Conservation (phyloP, 441 rosid species). For the Breynia disticha region DNA sequence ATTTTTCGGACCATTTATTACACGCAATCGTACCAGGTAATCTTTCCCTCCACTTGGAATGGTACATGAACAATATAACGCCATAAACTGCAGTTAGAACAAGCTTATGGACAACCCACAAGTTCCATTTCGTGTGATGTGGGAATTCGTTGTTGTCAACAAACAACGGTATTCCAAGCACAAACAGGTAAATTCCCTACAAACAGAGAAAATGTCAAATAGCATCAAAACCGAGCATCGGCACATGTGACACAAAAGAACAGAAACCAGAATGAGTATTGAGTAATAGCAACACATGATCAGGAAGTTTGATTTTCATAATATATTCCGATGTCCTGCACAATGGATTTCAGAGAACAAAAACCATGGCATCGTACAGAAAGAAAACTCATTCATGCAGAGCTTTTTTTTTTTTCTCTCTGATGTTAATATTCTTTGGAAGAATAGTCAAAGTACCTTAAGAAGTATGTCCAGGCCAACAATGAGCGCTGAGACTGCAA, state of each 20-base stretch:
- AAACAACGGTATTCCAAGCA: conserved; percentile 72
- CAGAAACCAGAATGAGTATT: not conserved
- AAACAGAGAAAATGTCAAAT: not conserved
- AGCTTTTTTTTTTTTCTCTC: too few species aligned
- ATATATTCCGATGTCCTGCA: not conserved
- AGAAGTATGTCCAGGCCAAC: conserved; percentile 73
- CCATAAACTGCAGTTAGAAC: conserved; percentile 78
- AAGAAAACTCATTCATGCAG: not conserved
- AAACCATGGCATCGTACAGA: not conserved
- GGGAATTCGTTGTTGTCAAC: conserved; percentile 38
- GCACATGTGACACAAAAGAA: too few species aligned
- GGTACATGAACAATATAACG: conserved; percentile 58
- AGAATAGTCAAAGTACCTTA: conserved; percentile 39
- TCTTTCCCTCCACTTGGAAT: conserved; percentile 73
- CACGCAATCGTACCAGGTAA: conserved; percentile 52
- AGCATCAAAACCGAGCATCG: too few species aligned
- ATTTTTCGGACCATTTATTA: not conserved
- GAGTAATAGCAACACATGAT: not conserved
- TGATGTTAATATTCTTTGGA: not conserved
- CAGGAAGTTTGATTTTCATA: not conserved
- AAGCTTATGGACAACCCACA: conserved; percentile 76
- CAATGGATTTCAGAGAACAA: not conserved
- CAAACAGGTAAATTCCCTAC: conserved; percentile 70
- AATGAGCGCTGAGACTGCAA: conserved; percentile 57
- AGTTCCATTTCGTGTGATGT: conserved; percentile 56